phyloP scores from a whole-genome alignment of 2,329 filamentous ascomycete genomes.

The Trichoderma hamatum region DNA sequence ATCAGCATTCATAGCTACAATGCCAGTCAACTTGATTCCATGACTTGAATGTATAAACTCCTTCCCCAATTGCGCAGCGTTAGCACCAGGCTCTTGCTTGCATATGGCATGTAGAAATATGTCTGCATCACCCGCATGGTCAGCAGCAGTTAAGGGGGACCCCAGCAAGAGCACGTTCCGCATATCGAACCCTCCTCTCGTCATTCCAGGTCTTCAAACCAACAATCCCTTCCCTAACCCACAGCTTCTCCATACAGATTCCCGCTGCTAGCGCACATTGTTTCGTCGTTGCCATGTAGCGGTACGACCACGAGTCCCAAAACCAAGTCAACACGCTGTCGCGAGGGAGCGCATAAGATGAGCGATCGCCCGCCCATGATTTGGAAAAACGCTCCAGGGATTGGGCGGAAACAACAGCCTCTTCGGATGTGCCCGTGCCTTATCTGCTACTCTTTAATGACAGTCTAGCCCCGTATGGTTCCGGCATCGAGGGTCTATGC shows the following conservation, averaged over 20 bases:
- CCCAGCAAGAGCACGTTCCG: constrained; percentile 17
- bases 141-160: constrained; percentile 8
- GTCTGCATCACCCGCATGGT: constrained; percentile 19
- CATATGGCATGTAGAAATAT: not conserved
- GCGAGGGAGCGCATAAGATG: not conserved
- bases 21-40: too few relatives aligned
- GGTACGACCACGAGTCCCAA: not conserved
- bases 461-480: not conserved
- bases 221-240: not conserved
- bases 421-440: constrained; percentile 20
- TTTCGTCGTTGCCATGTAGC: not conserved
- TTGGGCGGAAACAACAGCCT: constrained; percentile 9
- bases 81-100: not conserved
- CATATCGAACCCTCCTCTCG: constrained; percentile 14
- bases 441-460: not conserved
- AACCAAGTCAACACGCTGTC: not conserved
- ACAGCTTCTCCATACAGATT: not conserved
- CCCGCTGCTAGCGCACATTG: not conserved
- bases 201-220: not conserved
- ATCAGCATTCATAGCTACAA: too few relatives aligned
- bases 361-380: not conserved
- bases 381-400: not conserved
- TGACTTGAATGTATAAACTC: not conserved
- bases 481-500: not conserved
- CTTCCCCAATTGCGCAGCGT: not conserved